Percentiles rank a stretch among this genome's conserved stretches.
Conservation (phyloP, 2,329 filamentous ascomycete species). For the Trichophyton schoenleinii region DNA sequence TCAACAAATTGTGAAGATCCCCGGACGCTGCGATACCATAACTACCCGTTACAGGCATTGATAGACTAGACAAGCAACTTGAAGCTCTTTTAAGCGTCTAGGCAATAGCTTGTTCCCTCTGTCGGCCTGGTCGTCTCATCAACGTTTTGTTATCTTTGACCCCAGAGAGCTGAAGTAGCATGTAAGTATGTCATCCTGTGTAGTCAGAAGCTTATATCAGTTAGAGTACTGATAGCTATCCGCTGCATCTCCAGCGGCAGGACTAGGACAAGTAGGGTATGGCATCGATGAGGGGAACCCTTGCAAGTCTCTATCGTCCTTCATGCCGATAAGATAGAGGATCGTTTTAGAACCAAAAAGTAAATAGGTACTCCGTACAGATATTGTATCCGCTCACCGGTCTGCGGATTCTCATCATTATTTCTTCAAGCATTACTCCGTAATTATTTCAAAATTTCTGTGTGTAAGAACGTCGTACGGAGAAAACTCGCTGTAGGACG, state of each 20-base stretch:
- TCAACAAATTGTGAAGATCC: neutral
- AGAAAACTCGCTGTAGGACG: neutral
- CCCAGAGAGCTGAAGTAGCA: neutral
- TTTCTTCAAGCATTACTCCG: neutral
- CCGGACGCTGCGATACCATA: neutral
- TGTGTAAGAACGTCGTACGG: neutral
- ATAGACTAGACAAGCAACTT: neutral
- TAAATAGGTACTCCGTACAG: neutral
- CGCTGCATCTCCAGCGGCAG: neutral
- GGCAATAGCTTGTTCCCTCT: neutral
- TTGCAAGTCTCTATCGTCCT: neutral
- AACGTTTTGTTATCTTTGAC: neutral
- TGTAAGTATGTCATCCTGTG: neutral
- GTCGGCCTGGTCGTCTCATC: neutral
- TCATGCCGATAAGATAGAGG: neutral
- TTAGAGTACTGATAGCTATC: conserved; percentile 1
- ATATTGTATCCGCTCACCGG: neutral
- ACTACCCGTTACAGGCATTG: neutral
- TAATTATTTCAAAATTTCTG: neutral
- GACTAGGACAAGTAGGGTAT: neutral
- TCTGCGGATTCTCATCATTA: neutral
- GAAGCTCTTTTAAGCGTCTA: neutral
- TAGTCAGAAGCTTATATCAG: neutral
- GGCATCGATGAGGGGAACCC: neutral
- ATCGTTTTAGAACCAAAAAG: neutral